Base-by-base conservation (phyloP, 345 rosid genomes). In the Eucalyptus leucophloia region DNA sequence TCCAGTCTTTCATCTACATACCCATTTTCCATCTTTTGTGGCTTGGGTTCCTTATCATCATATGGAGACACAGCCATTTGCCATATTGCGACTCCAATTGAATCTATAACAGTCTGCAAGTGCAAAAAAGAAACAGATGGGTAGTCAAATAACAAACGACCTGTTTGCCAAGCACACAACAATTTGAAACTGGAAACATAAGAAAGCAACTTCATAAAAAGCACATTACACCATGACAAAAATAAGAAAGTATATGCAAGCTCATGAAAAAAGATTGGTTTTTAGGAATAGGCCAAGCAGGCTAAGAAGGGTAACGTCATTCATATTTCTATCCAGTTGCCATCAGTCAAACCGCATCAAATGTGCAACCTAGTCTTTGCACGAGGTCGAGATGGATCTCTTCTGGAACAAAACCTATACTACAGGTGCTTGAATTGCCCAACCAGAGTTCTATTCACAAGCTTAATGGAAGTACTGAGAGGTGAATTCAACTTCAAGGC, bases 1-100 rank as follows among this genome's bases (percentile, higher is more conserved):
- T 89, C 90, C 83, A 91, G 89, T 86, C 90, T 89, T 60, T 90
- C 94, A 90, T 92, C 92, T 65, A 93, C 34, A 91, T 87, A 86
- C 56, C 96, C 98, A 93, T 95, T 96, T 90, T 90, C 95, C 90
- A 92, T 87, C 81, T 89, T 92, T 56, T 65, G 91, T 60, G 93
- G 45, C 62, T 90, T 90, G 56, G 77, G 87, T 91, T 91, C 95
- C 86, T 93, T 44, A 67, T 89, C 67, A 89, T 69, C 86, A 65
- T 62, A 47, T 1, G 98, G 98, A 60, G 96, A 93, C 86, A 95
- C 92, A 50, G 99, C 97, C 96, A 97, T 95, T 92, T 97, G 99
- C 99, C 99, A 98, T 91, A 98, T 96, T 86, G 99, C 94, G 87
- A 91, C 91, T 86, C 96, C 99, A 91, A 92, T 96, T 16, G 98